Evolutionary conservation across 2,329 filamentous ascomycete genomes (phyloP), one percentile per base, ranked within the genome.

Genomic region (Colletotrichum nymphaeae): DNA sequence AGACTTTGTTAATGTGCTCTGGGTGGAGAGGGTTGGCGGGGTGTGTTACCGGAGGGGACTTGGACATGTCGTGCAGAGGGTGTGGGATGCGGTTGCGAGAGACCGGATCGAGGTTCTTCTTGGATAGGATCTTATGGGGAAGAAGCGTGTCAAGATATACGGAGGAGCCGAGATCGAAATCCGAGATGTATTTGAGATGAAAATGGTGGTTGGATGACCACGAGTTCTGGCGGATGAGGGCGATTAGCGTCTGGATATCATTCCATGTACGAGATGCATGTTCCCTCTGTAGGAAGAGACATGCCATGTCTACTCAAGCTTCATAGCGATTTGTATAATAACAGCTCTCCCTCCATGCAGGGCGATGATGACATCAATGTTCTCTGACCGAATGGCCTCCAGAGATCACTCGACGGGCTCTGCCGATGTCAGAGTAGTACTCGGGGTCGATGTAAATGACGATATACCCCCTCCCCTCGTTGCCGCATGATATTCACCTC

Each of bases 1-100:
- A 32, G 84, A 87, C 69, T 83, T 86, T 76, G 82, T 86, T 22
- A 86, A 86, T 32, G 85, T 86, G 52, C 75, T 86, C 37, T 86
- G 85, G 85, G 81, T 86, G 22, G 85, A 86, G 79, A 78, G 84
- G 28, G 85, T 86, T 24, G 83, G 84, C 11, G 84, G 81, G 19
- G 79, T 86, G 67, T 81, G 81, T 7, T 86, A 83, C 70, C 77
- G 85, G 22, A 76, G 84, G 32, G 85, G 85, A 3, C 78, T 86
- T 32, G 85, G 85, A 0, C 84, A 86, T 75, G 80, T 86, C 5
- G 65, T 86, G 59, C 78, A 81, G 69, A 80, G 80, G 73, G 81
- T 80, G 1, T 86, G 85, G 84, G 83, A 85, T 35, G 78, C 79
- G 5, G 80, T 85, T 55, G 81, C 80, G 6, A 80, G 79, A 72